Evolutionary conservation across 2,329 filamentous ascomycete genomes (phyloP).

Genomic region (Zopfia rhizophila): DNA sequence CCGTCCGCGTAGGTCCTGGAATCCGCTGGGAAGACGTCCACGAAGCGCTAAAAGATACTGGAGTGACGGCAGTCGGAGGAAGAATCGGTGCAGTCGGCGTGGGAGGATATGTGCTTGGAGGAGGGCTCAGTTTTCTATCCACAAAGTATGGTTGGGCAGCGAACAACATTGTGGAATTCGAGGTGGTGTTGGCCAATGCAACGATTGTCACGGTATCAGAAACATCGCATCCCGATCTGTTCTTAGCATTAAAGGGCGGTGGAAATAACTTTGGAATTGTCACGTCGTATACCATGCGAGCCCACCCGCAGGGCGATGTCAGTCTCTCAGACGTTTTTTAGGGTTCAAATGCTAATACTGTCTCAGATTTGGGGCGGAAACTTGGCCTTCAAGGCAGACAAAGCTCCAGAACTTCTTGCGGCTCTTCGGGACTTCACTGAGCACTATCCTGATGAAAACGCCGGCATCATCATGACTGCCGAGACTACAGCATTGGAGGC

Average conservation of each 20-base stretch:
- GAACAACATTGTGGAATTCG: conserved; percentile 58
- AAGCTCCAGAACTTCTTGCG: conserved; percentile 55
- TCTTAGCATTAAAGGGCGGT: conserved; percentile 54
- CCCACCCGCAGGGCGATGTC: conserved; percentile 36
- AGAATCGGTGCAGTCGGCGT: conserved; percentile 59
- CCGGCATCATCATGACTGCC: conserved; percentile 68
- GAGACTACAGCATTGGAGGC: conserved; percentile 57
- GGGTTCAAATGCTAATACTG: conserved; percentile 20
- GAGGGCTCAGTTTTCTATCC: conserved; percentile 53
- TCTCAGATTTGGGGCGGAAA: conserved; percentile 58
- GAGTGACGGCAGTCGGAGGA: conserved; percentile 54
- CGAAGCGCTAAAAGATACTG: conserved; percentile 43
- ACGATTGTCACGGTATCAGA: conserved; percentile 55
- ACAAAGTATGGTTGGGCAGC: conserved; percentile 58
- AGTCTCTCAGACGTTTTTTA: conserved; percentile 30
- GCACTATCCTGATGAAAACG: conserved; percentile 68
- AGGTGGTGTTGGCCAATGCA: conserved; percentile 59
- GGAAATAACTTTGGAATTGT: conserved; percentile 59
- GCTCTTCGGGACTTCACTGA: conserved; percentile 65
- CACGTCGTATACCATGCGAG: conserved; percentile 44
- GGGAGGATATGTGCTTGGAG: conserved; percentile 57
- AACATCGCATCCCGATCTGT: conserved; percentile 53
- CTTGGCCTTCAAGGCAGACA: conserved; percentile 52
- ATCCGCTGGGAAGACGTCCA: conserved; percentile 47
- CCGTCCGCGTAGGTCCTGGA: conserved; percentile 37